Conservation (phyloP, 495 filamentous ascomycete species). For the Penicillium angulare region DNA sequence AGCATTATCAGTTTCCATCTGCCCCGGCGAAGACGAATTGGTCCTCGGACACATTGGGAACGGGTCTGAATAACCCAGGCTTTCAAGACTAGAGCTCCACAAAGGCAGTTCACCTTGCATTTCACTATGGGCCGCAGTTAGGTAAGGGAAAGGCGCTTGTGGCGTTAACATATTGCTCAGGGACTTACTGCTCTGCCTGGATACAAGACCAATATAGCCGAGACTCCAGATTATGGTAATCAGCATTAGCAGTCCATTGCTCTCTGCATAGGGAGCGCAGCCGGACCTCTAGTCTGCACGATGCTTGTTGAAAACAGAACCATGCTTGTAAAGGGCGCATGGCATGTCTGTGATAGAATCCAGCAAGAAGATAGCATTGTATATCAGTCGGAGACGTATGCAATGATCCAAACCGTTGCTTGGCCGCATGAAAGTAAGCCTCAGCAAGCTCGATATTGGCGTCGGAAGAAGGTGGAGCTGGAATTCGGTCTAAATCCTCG, state of each 20-base stretch:
- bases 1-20: constrained; percentile 12
- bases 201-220: constrained; percentile 32
- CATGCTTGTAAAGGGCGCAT: constrained; percentile 26
- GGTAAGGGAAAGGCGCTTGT: neutral
- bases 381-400: constrained; percentile 26
- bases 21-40: constrained; percentile 3
- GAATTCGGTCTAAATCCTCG: constrained; percentile 18
- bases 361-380: constrained; percentile 28
- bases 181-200: constrained; percentile 23
- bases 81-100: constrained; percentile 27
- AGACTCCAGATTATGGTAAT: constrained; percentile 28
- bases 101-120: constrained; percentile 27
- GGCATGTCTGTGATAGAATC: constrained; percentile 22
- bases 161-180: neutral
- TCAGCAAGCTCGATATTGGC: constrained; percentile 22
- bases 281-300: constrained; percentile 28
- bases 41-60: constrained; percentile 19
- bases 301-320: constrained; percentile 31
- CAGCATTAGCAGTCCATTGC: constrained; percentile 21
- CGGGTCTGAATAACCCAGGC: constrained; percentile 17
- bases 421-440: constrained; percentile 28
- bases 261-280: constrained; percentile 23
- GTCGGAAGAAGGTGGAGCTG: constrained; percentile 17
- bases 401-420: constrained; percentile 24
- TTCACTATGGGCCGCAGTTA: constrained; percentile 15